A percentile compares a stretch with the other conserved stretches of the same genome.
phyloP scores from a whole-genome alignment of 306 rosid species.

The Styphnolobium japonicum region DNA sequence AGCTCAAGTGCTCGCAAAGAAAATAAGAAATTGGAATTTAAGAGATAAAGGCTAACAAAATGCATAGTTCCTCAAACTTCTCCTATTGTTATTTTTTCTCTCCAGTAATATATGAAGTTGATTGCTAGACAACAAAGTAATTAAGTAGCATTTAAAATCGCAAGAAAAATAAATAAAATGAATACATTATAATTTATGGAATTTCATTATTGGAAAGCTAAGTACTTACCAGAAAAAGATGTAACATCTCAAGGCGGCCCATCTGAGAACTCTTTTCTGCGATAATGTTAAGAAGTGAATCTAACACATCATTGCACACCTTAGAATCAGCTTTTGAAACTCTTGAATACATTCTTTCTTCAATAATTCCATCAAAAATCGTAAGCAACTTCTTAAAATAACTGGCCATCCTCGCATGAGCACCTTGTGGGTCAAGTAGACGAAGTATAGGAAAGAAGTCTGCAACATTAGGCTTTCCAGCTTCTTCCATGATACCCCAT shows the following conservation, averaged over 20 bases:
- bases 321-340: neutral
- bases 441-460: conserved; percentile 16
- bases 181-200: too few relatives aligned
- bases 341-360: conserved; percentile 3
- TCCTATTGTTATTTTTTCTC: too few relatives aligned
- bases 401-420: neutral
- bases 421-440: conserved; percentile 15
- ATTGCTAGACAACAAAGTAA: too few relatives aligned
- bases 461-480: conserved; percentile 19
- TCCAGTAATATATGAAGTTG: too few relatives aligned
- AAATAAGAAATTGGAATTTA: too few relatives aligned
- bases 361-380: conserved; percentile 22
- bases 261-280: neutral
- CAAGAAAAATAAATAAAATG: neutral
- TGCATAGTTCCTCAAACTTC: too few relatives aligned
- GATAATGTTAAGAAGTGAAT: neutral
- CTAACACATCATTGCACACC: conserved; percentile 1
- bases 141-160: neutral
- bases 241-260: neutral
- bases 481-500: neutral
- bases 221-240: neutral
- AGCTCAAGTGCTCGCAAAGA: too few relatives aligned
- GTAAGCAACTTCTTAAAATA: neutral
- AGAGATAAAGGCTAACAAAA: too few relatives aligned
- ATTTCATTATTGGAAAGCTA: neutral